Conservation (phyloP, 108 stramenopile species). For the Pseudonitzschia pungens region DNA sequence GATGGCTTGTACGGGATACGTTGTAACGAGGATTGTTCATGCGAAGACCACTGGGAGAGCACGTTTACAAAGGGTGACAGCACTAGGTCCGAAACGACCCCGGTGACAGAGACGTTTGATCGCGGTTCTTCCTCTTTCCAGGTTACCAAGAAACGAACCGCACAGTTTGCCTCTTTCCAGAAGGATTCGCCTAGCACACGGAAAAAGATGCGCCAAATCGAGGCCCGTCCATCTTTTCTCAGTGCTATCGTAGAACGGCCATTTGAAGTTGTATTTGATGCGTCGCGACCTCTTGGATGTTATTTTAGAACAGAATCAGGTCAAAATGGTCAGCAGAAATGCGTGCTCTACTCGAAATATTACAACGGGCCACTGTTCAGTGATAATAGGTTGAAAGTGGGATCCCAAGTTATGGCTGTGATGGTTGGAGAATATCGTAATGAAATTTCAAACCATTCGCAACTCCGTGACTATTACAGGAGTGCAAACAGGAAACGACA, state of each 20-base stretch:
- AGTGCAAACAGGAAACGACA: not conserved
- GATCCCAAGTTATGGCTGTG: slow-evolving; percentile 12
- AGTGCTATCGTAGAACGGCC: not conserved
- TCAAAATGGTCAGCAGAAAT: not conserved
- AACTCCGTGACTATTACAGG: not conserved
- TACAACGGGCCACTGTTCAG: not conserved
- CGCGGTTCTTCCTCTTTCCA: not conserved
- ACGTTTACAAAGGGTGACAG: slow-evolving; percentile 21
- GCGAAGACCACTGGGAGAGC: slow-evolving; percentile 23
- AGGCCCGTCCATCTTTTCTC: not conserved
- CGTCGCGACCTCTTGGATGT: slow-evolving; percentile 9
- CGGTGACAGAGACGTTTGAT: not conserved
- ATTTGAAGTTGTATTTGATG: slow-evolving; percentile 15
- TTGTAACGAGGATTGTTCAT: slow-evolving; percentile 22
- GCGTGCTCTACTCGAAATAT: not conserved
- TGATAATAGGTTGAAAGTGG: not conserved
- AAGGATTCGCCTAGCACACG: not conserved
- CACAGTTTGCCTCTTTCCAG: not conserved
- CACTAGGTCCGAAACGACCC: not conserved
- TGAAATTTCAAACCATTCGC: not conserved
- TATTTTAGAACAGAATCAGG: slow-evolving; percentile 12
- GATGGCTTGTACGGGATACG: slow-evolving; percentile 18
- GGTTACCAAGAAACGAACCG: not conserved
- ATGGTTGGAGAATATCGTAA: not conserved
- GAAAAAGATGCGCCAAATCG: not conserved